Evolutionary conservation across 176 grass and related monocot genomes (phyloP).

Genomic region (Aegilops bicornis): DNA sequence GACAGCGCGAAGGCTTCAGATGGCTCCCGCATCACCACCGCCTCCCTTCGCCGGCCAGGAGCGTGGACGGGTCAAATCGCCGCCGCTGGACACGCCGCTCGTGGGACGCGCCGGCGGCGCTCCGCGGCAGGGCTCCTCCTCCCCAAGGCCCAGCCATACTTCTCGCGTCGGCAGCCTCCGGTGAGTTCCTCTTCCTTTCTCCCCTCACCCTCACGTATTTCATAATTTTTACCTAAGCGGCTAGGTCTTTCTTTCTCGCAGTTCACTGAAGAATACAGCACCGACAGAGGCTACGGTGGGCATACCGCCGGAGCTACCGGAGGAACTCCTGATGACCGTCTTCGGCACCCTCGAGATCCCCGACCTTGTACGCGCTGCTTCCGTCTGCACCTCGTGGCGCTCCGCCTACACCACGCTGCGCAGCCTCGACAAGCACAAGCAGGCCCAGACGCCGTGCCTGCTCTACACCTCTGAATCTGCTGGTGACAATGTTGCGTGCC

Average conservation of each 20-base stretch:
- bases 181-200: not conserved
- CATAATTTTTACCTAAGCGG: not conserved
- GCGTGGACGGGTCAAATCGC: not conserved
- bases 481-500: not conserved
- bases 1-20: not conserved
- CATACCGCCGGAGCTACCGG: not conserved
- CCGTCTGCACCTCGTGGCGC: not conserved
- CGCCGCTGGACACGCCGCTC: not conserved
- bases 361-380: not conserved
- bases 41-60: not conserved
- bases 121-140: not conserved
- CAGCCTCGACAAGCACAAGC: too few species aligned
- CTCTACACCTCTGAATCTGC: too few species aligned
- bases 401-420: too few species aligned
- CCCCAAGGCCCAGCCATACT: not conserved
- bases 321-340: not conserved
- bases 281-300: not conserved
- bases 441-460: too few species aligned
- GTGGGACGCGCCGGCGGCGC: not conserved
- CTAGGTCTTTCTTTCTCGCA: not conserved
- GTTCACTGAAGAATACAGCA: not conserved
- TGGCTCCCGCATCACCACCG: not conserved
- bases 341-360: not conserved
- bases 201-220: not conserved
- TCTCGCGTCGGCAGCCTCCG: not conserved